A percentile compares a stretch with the other conserved stretches of the same genome.
These are phyloP conservation scores for Emergomyces africanus DNA, from an alignment of 2,329 filamentous ascomycete genomes.

Conservation along the genomic window DNA sequence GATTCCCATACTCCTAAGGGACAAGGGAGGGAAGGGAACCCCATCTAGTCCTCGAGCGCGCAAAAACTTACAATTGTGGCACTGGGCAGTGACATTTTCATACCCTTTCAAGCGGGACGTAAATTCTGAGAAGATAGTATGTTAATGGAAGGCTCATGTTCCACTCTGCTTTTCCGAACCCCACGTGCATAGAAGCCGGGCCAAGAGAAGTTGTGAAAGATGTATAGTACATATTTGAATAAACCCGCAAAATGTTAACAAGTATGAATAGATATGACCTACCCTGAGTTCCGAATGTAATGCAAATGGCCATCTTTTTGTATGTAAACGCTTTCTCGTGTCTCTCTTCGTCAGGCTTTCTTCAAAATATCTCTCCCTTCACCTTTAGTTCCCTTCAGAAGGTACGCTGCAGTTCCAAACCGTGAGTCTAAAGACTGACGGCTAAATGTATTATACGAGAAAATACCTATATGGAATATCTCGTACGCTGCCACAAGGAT, in stretches of 20 bases:
- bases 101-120: conserved; percentile 21
- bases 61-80: conserved; percentile 19
- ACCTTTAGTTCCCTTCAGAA: background rate
- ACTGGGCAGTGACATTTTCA: conserved; percentile 24
- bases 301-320: conserved; percentile 16
- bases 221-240: background rate
- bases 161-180: too few species aligned
- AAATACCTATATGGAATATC: background rate
- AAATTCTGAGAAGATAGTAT: conserved; percentile 18
- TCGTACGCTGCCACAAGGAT: background rate
- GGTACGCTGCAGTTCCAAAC: background rate
- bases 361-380: background rate
- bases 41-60: background rate
- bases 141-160: background rate
- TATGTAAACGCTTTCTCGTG: background rate
- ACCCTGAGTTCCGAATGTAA: conserved; percentile 19
- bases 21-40: background rate
- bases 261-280: background rate
- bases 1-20: background rate
- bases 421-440: background rate
- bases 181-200: background rate
- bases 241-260: background rate
- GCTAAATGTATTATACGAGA: background rate
- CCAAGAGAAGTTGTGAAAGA: background rate
- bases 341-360: background rate